Base-by-base conservation (phyloP, 768 basidiomycete species). In the Lentinula sp. region DNA sequence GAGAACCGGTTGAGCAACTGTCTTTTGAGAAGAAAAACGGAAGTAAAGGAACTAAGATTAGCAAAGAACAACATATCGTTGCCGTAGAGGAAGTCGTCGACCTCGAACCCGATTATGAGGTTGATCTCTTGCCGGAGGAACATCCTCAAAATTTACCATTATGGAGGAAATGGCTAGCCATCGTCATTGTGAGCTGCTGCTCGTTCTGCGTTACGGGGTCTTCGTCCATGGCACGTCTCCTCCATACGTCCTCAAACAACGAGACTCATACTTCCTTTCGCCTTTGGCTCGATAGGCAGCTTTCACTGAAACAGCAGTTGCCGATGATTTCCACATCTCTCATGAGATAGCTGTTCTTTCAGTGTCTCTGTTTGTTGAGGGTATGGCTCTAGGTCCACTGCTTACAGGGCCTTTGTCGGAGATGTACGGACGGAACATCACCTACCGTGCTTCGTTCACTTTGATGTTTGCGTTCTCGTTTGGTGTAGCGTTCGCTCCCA, bases 401-500 rank as follows among this genome's bases (percentile, higher is more conserved):
- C 79, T 91, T 45, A 75, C 81, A 46, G 81, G 86, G 4, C 79
- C 82, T 0, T 71, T 81, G n/a, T 69, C 75, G 16, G 83, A 87
- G 64, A 78, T 88, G 18, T 82, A 85, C 65, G 89, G 91, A 1
- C 76, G 86, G 50, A 85, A 83, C 59, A 69, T 78, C 43, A 80
- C 91, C 10, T 91, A 93, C 68, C 75, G 78, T 13, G 65, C 77
- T 5, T 86, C 87, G 0, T 91, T 86, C 63, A 64, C 74, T 1
- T 64, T 83, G 4, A 86, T 89, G 70, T 83, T 89, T 65, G 66
- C 81, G 1, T 79, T 87, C 60, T 83, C 84, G 21, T 87, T 86
- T 66, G 87, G 89, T 0, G 84, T 89, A 4, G 87, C 89, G 1
- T 92, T 93, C 62, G 80, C 88, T 2, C 84, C 83, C 3, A 76